These are phyloP conservation scores for Rhizopogon salebrosus DNA, from an alignment of 768 basidiomycete species.

Conservation along the genomic window DNA sequence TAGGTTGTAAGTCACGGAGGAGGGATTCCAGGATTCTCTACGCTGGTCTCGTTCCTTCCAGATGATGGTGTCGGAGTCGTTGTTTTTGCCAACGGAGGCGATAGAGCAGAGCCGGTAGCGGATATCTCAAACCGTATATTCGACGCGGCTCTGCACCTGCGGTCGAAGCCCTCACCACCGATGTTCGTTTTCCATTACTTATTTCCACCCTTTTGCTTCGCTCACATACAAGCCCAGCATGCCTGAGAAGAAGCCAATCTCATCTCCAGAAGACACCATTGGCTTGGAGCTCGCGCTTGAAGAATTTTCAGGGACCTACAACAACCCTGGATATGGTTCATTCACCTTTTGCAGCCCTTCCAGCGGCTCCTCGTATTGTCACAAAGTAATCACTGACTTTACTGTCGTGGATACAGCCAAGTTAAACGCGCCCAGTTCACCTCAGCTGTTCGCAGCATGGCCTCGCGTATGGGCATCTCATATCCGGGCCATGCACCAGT, in stretches of 20 bases:
- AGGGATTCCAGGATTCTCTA: conserved; percentile 28
- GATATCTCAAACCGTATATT: conserved; percentile 15
- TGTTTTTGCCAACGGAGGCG: conserved; percentile 28
- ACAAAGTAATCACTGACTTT: conserved; percentile 23
- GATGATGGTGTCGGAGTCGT: conserved; percentile 30
- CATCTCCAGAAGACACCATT: neutral
- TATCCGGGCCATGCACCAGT: conserved; percentile 21
- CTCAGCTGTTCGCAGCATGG: conserved; percentile 27
- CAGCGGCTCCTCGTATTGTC: conserved; percentile 17
- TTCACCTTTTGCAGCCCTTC: conserved; percentile 31
- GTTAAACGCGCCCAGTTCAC: neutral
- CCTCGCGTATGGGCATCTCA: conserved; percentile 33
- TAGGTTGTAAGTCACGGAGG: conserved; percentile 34
- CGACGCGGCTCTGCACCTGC: conserved; percentile 16
- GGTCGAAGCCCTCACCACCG: neutral
- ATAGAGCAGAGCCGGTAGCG: conserved; percentile 9
- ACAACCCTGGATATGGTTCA: conserved; percentile 31
- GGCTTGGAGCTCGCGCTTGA: conserved; percentile 13
- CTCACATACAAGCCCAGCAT: neutral
- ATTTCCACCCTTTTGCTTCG: neutral
- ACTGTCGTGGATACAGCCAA: conserved; percentile 18
- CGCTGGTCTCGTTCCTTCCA: conserved; percentile 29
- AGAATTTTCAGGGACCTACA: conserved; percentile 32
- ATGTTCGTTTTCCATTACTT: conserved; percentile 4
- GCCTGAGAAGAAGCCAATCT: neutral